A percentile compares a stretch with the other conserved stretches of the same genome.
Conservation (phyloP, 2,329 filamentous ascomycete genomes). For the Fusarium graminum region DNA sequence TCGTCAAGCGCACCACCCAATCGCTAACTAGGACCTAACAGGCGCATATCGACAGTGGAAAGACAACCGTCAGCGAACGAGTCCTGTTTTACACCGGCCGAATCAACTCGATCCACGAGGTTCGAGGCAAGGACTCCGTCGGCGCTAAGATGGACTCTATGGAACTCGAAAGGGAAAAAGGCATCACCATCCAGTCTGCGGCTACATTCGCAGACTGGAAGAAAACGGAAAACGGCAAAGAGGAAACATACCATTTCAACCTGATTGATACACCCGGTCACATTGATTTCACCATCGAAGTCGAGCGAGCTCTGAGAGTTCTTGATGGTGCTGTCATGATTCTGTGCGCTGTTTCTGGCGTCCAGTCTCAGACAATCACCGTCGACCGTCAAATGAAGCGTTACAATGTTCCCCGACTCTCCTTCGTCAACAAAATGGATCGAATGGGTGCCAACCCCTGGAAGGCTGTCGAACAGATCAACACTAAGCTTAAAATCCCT, state of each 20-base stretch:
- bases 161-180: conserved; percentile 98
- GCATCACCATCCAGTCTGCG: conserved; percentile 98
- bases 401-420: conserved; percentile 95
- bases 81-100: conserved; percentile 98
- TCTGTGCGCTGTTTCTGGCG: conserved; percentile 94
- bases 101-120: conserved; percentile 97
- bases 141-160: conserved; percentile 99
- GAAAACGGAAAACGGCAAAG: conserved; percentile 84
- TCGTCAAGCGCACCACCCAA: not conserved
- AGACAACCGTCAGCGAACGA: conserved; percentile 96
- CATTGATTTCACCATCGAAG: conserved; percentile 99
- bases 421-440: conserved; percentile 99
- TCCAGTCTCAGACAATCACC: conserved; percentile 97
- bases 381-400: conserved; percentile 99
- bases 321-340: conserved; percentile 99
- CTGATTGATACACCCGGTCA: conserved; percentile 98
- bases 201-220: conserved; percentile 98
- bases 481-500: conserved; percentile 91
- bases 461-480: conserved; percentile 98
- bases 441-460: conserved; percentile 98
- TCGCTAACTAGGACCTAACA: conserved; percentile 53
- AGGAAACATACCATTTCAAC: conserved; percentile 96
- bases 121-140: conserved; percentile 92
- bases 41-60: conserved; percentile 98
- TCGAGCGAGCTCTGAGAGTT: conserved; percentile 93